A percentile compares a stretch with the other conserved stretches of the same genome.
These are phyloP conservation scores for Corniculantispora saksenae DNA, from an alignment of 2,329 filamentous ascomycete genomes.

Conservation along the genomic window DNA sequence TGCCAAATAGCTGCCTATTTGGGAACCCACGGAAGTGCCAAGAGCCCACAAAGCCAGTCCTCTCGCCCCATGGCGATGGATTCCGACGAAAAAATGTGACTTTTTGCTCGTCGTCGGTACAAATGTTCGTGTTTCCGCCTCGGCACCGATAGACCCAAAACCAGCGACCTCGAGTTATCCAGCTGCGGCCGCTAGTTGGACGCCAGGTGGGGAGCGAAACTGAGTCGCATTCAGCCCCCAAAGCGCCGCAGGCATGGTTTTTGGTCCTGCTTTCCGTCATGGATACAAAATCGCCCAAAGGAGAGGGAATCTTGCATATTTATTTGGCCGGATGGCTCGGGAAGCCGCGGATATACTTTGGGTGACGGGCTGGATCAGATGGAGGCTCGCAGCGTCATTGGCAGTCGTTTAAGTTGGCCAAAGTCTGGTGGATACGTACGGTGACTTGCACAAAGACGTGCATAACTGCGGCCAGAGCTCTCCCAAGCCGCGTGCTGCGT, in stretches of 20 bases:
- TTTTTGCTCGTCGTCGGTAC: background rate
- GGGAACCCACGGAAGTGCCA: background rate
- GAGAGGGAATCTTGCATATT: background rate
- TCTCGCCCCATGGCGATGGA: background rate
- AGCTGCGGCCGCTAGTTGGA: background rate
- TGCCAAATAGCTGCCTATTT: background rate
- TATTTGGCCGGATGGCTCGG: background rate
- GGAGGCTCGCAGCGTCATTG: background rate
- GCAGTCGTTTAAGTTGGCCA: background rate
- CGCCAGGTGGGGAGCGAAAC: background rate
- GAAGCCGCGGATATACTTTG: background rate
- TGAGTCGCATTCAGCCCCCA: conserved; percentile 13
- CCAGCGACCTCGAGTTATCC: background rate
- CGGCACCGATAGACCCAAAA: background rate
- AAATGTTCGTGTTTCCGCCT: background rate
- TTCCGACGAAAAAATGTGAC: background rate
- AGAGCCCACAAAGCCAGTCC: background rate
- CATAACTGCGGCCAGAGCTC: background rate
- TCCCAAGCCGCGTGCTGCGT: background rate
- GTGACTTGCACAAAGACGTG: background rate
- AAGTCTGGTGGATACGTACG: background rate
- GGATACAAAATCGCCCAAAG: background rate
- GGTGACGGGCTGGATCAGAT: background rate
- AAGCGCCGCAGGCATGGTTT: background rate
- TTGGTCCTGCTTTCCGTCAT: background rate